Evolutionary conservation across 2,329 filamentous ascomycete species (phyloP), one percentile per base, ranked within the genome.

Genomic region (Fusarium nurragi): DNA sequence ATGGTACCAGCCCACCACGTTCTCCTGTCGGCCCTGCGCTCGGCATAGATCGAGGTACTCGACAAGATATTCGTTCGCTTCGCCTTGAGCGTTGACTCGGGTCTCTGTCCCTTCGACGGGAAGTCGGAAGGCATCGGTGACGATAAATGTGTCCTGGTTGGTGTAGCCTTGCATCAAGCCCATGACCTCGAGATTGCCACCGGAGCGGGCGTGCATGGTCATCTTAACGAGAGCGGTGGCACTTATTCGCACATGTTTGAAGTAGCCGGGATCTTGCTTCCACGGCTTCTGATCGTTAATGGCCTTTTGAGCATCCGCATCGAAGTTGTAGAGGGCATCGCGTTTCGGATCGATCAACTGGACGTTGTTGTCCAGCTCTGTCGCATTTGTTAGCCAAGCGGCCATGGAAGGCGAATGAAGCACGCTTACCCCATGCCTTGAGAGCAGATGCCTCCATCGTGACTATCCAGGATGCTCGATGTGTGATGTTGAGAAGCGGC

Each of bases 91-190:
- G 76, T 99, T 99, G 70, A 99, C 95, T 61, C 95, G 86, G 4
- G 95, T 99, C 80, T 99, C 95, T n/a, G 95, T 99, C 23, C 95
- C 95, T 76, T 99, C 95, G 37, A 99, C 95, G 0, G 95, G 95
- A 36, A 99, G 82, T 19, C 94, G 88, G 78, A 98, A 95, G 23
- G 94, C 93, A 74, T 99, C 95, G 2, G 94, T 98, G 51, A 99
- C 90, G 68, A 99, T 88, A 73, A 99, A 92, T 2, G 91, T 86
- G 72, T 96, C 90, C 38, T 89, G 88, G 67, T 92, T 87, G 46
- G 97, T 90, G 77, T 97, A 97, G 63, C 95, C 95, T 75, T 97
- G 91, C 95, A 99, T 99, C 71, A 99, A 79, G 55, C 95, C 95
- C 95, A 99, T 99, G 72, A 99, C 87, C 81, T 99, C 95, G 67